A percentile compares a stretch with the other conserved stretches of the same genome.
phyloP scores from a whole-genome alignment of 805 yeast genomes.

The Kluyveromyces starmeri region DNA sequence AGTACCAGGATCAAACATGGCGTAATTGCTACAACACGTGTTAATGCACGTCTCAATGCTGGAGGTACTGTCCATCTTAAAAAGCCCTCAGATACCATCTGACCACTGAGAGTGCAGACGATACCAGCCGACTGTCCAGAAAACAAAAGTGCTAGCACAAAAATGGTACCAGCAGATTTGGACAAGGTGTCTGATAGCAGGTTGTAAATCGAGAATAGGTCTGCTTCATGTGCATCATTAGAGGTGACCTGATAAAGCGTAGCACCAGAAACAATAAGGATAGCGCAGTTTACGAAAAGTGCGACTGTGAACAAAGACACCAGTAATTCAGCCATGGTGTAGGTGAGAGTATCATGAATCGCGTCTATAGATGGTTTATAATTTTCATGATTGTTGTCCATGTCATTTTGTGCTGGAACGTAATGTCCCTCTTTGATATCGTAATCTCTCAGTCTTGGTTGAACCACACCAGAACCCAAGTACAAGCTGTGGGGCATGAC shows the following conservation, averaged over 20 bases:
- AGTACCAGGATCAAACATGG: conserved; percentile 76
- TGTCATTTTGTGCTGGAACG: conserved; percentile 31
- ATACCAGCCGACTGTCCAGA: conserved; percentile 93
- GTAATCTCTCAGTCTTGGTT: conserved; percentile 71
- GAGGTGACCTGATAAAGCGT: conserved; percentile 51
- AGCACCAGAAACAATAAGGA: conserved; percentile 87
- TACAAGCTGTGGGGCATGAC: conserved; percentile 92
- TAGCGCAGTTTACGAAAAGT: conserved; percentile 80
- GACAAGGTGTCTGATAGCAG: conserved; percentile 56
- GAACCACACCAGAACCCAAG: conserved; percentile 83
- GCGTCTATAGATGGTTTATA: conserved; percentile 80
- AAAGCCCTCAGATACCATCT: conserved; percentile 91
- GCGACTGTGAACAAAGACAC: conserved; percentile 85
- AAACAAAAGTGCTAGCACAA: conserved; percentile 75
- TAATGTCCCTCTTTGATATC: conserved; percentile 63
- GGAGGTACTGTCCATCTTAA: conserved; percentile 75
- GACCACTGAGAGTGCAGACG: conserved; percentile 91
- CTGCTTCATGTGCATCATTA: conserved; percentile 63
- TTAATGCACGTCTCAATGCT: conserved; percentile 66
- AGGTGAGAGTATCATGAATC: conserved; percentile 69
- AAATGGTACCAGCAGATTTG: conserved; percentile 70
- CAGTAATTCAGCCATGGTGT: conserved; percentile 73
- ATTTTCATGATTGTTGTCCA: conserved; percentile 30
- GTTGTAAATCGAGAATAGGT: conserved; percentile 70
- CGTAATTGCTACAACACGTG: conserved; percentile 74